Conservation (phyloP, 2,329 filamentous ascomycete genomes). For the Stagonosporopsis chrysanthemi region DNA sequence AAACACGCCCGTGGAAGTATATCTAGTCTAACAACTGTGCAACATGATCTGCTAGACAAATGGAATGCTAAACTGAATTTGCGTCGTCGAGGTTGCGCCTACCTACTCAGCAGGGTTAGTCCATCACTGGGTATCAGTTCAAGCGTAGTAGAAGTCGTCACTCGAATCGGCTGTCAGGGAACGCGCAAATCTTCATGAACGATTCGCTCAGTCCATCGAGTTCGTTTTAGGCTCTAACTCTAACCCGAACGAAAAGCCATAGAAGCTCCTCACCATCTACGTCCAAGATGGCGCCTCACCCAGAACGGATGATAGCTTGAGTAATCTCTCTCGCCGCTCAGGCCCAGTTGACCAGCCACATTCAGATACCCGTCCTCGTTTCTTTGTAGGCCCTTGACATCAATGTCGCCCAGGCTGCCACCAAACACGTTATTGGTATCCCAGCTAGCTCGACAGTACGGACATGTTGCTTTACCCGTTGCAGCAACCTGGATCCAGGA, state of each 20-base stretch:
- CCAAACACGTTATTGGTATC: conserved; percentile 52
- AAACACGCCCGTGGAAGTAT: no score
- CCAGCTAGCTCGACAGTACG: conserved; percentile 68
- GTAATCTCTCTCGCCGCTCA: conserved; percentile 57
- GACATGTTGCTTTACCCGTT: conserved; percentile 60
- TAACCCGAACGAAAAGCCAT: background rate
- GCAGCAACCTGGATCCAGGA: conserved; percentile 55
- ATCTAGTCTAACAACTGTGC: no score
- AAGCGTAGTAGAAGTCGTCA: no score
- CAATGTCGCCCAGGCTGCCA: conserved; percentile 50
- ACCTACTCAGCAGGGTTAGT: no score
- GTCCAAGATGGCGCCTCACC: conserved; percentile 27
- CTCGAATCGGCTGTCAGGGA: no score
- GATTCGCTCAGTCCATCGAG: background rate
- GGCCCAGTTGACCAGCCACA: conserved; percentile 66
- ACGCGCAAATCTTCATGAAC: background rate
- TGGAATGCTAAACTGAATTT: no score
- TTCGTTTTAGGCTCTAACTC: background rate
- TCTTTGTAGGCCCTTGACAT: conserved; percentile 53
- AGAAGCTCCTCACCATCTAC: background rate
- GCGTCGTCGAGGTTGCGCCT: no score
- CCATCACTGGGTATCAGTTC: no score
- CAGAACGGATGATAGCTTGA: conserved; percentile 39
- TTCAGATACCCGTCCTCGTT: conserved; percentile 67
- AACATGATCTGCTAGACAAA: no score